Evolutionary conservation across 352 stramenopile species (phyloP).

Genomic region (Phytopythium chamaehyphon): DNA sequence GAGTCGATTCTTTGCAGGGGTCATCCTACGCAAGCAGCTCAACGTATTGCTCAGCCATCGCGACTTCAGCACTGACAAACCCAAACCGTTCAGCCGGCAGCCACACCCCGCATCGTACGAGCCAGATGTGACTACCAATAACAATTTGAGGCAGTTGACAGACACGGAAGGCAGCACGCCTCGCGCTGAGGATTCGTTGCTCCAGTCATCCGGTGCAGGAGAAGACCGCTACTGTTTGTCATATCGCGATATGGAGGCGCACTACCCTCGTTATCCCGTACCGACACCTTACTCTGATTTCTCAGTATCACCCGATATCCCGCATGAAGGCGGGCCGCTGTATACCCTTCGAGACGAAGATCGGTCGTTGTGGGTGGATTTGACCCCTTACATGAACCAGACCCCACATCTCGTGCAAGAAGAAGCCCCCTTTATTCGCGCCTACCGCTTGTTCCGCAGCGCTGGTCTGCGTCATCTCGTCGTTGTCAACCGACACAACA

Average conservation of each 20-base stretch:
- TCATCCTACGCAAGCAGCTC: slow-evolving; percentile 81
- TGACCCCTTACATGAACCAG: slow-evolving; percentile 97
- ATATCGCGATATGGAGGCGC: slow-evolving; percentile 76
- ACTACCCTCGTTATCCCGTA: slow-evolving; percentile 81
- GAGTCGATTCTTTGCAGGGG: slow-evolving; percentile 75
- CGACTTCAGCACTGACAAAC: slow-evolving; percentile 61
- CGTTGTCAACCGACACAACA: slow-evolving; percentile 91
- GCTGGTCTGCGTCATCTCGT: slow-evolving; percentile 94
- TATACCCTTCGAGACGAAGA: slow-evolving; percentile 80
- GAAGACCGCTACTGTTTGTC: slow-evolving; percentile 57
- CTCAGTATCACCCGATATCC: slow-evolving; percentile 14
- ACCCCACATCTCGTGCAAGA: slow-evolving; percentile 96
- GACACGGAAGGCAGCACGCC: slow-evolving; percentile 28
- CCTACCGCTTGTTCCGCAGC: slow-evolving; percentile 97
- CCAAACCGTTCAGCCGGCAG: slow-evolving; percentile 69
- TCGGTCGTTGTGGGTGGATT: slow-evolving; percentile 90
- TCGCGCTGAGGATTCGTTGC: slow-evolving; percentile 39
- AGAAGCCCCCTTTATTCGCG: slow-evolving; percentile 92
- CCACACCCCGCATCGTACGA: slow-evolving; percentile 47
- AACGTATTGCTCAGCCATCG: slow-evolving; percentile 69
- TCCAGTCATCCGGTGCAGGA: slow-evolving; percentile 18
- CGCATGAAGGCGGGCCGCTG: slow-evolving; percentile 28
- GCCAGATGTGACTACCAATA: slow-evolving; percentile 22
- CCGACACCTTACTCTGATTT: slow-evolving; percentile 32
- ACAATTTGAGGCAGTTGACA: slow-evolving; percentile 12